phyloP scores from a whole-genome alignment of 441 rosid species.

The Eruca vesicaria region DNA sequence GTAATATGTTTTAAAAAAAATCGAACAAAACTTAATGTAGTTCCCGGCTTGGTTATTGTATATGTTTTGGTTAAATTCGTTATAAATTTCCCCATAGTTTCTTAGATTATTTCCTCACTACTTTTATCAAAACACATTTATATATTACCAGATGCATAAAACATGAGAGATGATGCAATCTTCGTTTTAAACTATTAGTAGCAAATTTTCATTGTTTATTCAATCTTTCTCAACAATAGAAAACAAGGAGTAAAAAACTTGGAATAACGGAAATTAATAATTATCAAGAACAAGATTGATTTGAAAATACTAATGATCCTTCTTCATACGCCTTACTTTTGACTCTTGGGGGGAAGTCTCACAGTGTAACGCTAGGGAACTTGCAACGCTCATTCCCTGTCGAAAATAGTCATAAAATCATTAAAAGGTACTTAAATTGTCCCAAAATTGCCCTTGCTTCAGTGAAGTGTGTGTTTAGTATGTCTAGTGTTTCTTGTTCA shows the following conservation, averaged over 20 bases:
- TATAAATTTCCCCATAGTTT: background rate
- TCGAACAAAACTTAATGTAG: background rate
- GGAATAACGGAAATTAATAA: background rate
- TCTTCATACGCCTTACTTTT: background rate
- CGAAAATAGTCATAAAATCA: background rate
- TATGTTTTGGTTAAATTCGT: background rate
- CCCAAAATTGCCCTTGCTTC: background rate
- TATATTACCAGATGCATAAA: background rate
- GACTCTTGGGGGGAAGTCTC: slow-evolving; percentile 24
- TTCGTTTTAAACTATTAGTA: background rate
- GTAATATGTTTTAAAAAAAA: background rate
- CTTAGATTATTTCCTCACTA: background rate
- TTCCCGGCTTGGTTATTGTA: background rate
- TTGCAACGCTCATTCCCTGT: slow-evolving; percentile 54
- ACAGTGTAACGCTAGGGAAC: slow-evolving; percentile 57
- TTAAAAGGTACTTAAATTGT: background rate
- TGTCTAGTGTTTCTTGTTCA: background rate
- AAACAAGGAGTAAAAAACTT: background rate
- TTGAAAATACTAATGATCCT: slow-evolving; percentile 14
- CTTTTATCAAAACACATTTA: background rate
- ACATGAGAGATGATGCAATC: background rate
- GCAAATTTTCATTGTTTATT: slow-evolving; percentile 2
- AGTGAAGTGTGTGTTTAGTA: background rate
- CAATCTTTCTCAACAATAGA: slow-evolving; percentile 5
- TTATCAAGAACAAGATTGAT: slow-evolving; percentile 14